Conservation (phyloP, 768 basidiomycete species). For the Tricholoma furcatifolium region DNA sequence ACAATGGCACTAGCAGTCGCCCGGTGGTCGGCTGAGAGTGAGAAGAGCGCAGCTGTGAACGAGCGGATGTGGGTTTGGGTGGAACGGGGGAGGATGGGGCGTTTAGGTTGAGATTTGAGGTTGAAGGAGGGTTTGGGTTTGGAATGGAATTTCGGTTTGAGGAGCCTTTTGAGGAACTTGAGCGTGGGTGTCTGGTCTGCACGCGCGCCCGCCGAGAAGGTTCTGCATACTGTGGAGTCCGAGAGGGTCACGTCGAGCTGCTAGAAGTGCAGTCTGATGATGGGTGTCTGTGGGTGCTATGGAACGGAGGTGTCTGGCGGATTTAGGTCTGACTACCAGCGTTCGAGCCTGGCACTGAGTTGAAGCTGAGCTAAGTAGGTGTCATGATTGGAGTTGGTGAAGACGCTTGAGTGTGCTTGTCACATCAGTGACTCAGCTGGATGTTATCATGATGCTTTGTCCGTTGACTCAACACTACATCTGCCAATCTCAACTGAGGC, state of each 20-base stretch:
- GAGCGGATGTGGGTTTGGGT: slow-evolving; percentile 39
- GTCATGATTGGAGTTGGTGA: no score
- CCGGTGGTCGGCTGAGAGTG: slow-evolving; percentile 38
- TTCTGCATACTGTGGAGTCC: no score
- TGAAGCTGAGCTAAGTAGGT: no score
- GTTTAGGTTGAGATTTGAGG: background rate
- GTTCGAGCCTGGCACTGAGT: no score
- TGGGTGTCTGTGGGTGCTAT: background rate
- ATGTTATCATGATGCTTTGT: no score
- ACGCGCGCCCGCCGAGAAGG: slow-evolving; percentile 40
- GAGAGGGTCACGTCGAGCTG: background rate
- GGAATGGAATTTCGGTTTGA: slow-evolving; percentile 3
- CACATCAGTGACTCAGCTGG: no score
- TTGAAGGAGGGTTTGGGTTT: background rate
- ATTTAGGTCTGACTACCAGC: no score
- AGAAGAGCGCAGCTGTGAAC: slow-evolving; percentile 44
- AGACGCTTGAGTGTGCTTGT: no score
- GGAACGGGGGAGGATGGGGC: slow-evolving; percentile 18
- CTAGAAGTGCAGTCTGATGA: background rate
- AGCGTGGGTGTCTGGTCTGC: slow-evolving; percentile 44
- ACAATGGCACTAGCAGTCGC: slow-evolving; percentile 17
- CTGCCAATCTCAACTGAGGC: no score
- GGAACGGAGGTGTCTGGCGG: slow-evolving; percentile 29
- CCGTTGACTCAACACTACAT: no score
- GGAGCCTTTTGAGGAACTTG: slow-evolving; percentile 41